Conservation (phyloP, 208 protist species). For the Trichomonas vaginalis region DNA sequence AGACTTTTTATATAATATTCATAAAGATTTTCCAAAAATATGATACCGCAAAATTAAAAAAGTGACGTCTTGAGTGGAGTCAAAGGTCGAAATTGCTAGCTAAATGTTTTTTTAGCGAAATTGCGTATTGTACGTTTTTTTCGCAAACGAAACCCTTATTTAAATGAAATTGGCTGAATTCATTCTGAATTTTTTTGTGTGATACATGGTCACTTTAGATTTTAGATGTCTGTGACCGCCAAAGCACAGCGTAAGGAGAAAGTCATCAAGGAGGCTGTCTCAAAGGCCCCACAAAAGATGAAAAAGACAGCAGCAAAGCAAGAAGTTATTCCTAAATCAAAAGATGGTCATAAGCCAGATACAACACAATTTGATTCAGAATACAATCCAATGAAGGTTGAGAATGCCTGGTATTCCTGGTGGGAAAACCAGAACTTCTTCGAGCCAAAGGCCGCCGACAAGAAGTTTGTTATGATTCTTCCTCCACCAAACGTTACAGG, state of each 20-base stretch:
- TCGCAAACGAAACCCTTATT: too few relatives aligned
- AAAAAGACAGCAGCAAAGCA: not conserved
- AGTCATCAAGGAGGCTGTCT: not conserved
- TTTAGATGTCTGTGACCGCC: not conserved
- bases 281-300: not conserved
- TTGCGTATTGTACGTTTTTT: too few relatives aligned
- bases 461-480: conserved; percentile 76
- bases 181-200: too few relatives aligned
- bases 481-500: conserved; percentile 99
- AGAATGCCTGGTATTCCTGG: conserved; percentile 84
- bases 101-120: too few relatives aligned
- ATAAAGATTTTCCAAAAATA: too few relatives aligned
- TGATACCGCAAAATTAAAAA: too few relatives aligned
- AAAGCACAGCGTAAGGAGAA: conserved; percentile 1
- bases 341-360: not conserved
- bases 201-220: not conserved
- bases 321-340: not conserved
- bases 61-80: too few relatives aligned
- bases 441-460: conserved; percentile 31
- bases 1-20: too few relatives aligned
- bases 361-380: not conserved
- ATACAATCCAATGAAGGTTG: conserved; percentile 50
- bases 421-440: conserved; percentile 89
- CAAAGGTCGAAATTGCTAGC: too few relatives aligned
- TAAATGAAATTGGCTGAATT: too few relatives aligned